phyloP scores from a whole-genome alignment of 495 filamentous ascomycete genomes.

The Talaromyces ruber region DNA sequence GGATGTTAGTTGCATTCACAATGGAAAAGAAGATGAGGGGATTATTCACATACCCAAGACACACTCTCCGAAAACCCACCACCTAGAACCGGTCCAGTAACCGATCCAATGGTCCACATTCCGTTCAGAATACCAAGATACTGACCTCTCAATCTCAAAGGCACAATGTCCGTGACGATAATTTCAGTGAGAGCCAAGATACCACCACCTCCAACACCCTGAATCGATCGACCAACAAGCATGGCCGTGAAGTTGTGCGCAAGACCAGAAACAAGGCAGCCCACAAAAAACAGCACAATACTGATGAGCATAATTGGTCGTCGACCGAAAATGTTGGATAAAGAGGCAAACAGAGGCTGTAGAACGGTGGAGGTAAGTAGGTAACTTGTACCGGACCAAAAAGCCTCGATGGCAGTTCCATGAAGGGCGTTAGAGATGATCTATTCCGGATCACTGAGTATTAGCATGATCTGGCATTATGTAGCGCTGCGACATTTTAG shows the following conservation, averaged over 20 bases:
- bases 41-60: slow-evolving; percentile 41
- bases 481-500: too few relatives aligned
- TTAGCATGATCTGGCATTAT: too few relatives aligned
- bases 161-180: slow-evolving; percentile 59
- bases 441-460: slow-evolving; percentile 5
- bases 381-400: slow-evolving; percentile 52
- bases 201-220: slow-evolving; percentile 68
- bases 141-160: slow-evolving; percentile 32
- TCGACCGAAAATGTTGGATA: slow-evolving; percentile 32
- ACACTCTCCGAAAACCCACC: slow-evolving; percentile 59
- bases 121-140: slow-evolving; percentile 43
- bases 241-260: slow-evolving; percentile 56
- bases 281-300: slow-evolving; percentile 44
- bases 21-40: slow-evolving; percentile 10
- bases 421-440: slow-evolving; percentile 32
- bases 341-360: slow-evolving; percentile 29
- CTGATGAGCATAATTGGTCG: slow-evolving; percentile 40
- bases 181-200: slow-evolving; percentile 58
- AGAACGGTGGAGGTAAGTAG: slow-evolving; percentile 39
- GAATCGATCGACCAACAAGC: slow-evolving; percentile 56
- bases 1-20: not conserved
- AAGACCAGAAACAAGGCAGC: slow-evolving; percentile 50
- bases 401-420: slow-evolving; percentile 48
- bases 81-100: slow-evolving; percentile 59
- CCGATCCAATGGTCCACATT: slow-evolving; percentile 60